These are phyloP conservation scores for Trichoderma cornu-damae DNA, from an alignment of 2,329 filamentous ascomycete species.

Conservation along the genomic window DNA sequence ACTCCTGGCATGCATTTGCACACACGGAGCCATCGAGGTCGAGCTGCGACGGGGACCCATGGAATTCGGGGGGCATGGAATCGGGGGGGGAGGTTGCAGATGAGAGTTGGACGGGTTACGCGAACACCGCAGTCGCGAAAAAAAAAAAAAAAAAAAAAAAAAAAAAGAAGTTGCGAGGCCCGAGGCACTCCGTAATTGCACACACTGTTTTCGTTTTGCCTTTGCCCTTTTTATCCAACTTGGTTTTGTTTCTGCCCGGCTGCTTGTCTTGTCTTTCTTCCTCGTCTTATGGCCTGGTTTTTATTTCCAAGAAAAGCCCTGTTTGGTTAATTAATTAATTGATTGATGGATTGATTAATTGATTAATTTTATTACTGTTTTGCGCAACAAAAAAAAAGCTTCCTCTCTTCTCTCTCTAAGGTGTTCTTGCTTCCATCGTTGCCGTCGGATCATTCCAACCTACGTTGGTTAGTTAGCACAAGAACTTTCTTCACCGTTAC, in stretches of 20 bases:
- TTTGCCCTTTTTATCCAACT: neutral
- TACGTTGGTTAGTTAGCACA: neutral
- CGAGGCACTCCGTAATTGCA: conserved; percentile 6
- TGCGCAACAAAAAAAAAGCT: no score
- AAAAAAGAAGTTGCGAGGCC: neutral
- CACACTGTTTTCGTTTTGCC: conserved; percentile 5
- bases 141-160: neutral
- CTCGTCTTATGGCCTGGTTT: no score
- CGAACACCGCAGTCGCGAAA: neutral
- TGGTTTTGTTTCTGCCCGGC: neutral
- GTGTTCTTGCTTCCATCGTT: no score
- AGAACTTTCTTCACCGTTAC: neutral
- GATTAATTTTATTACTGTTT: no score
- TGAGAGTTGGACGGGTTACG: no score
- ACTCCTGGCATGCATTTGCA: conserved; percentile 6
- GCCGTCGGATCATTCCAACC: neutral
- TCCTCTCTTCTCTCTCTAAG: no score
- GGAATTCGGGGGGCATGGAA: no score
- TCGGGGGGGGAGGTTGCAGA: no score
- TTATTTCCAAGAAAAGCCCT: neutral
- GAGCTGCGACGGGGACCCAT: neutral
- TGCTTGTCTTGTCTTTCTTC: neutral
- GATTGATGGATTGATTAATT: no score
- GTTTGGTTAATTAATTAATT: no score
- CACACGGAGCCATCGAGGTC: neutral